phyloP scores from a whole-genome alignment of 495 filamentous ascomycete species.

The Polyplosphaeria fusca region DNA sequence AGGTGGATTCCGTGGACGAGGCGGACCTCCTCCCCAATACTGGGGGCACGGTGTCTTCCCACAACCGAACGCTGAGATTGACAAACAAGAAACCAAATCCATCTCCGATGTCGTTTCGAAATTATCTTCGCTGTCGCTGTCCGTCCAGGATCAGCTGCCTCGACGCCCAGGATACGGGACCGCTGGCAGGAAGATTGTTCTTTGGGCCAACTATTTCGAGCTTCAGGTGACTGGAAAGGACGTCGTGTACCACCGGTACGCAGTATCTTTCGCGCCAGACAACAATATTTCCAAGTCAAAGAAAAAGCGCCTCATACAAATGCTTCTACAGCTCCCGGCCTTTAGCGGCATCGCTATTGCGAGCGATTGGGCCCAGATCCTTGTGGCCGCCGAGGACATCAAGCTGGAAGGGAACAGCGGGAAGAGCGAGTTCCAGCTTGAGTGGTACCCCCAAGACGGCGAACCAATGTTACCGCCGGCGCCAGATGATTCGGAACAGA shows the following conservation, averaged over 20 bases:
- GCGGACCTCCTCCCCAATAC: constrained; percentile 19
- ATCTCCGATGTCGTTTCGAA: constrained; percentile 8
- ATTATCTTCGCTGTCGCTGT: constrained; percentile 7
- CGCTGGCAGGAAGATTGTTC: constrained; percentile 37
- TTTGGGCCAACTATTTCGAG: constrained; percentile 50
- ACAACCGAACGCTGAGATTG: constrained; percentile 25
- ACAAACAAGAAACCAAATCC: constrained; percentile 23
- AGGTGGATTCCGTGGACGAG: constrained; percentile 6
- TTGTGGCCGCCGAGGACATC: constrained; percentile 35
- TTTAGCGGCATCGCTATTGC: constrained; percentile 22
- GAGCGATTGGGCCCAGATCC: constrained; percentile 36
- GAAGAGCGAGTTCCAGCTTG: constrained; percentile 16
- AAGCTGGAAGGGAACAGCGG: constrained; percentile 17
- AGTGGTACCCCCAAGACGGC: constrained; percentile 25
- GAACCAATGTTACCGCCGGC: constrained; percentile 14
- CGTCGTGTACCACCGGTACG: constrained; percentile 31
- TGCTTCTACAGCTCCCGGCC: constrained; percentile 25
- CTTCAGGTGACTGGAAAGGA: constrained; percentile 25
- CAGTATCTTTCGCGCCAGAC: constrained; percentile 14
- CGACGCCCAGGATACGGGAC: constrained; percentile 48
- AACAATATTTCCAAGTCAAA: constrained; percentile 29
- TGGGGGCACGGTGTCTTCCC: constrained; percentile 24
- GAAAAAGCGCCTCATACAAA: constrained; percentile 32
- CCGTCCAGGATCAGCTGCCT: constrained; percentile 31
- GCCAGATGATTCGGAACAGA: constrained; percentile 1